Evolutionary conservation across 2,329 filamentous ascomycete species (phyloP).

Genomic region (Alternaria dauci): DNA sequence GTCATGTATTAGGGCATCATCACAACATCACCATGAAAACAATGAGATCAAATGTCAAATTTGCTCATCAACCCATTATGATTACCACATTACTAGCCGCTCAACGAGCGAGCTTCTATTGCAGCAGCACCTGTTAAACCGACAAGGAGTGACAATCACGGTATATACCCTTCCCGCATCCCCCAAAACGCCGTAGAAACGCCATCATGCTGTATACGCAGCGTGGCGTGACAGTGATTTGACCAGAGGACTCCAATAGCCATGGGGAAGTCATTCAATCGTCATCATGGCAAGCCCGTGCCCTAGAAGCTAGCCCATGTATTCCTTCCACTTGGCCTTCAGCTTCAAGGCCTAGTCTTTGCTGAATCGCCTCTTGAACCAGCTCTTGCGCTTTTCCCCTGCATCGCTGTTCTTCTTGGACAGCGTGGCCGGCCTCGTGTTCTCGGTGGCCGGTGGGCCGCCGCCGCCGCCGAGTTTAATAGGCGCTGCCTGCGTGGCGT

Average conservation of each 20-base stretch:
- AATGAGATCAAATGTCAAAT: neutral
- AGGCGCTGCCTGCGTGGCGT: slow-evolving; percentile 32
- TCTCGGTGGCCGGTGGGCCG: slow-evolving; percentile 18
- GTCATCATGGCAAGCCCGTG: slow-evolving; percentile 20
- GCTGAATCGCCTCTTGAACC: slow-evolving; percentile 85
- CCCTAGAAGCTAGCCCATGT: slow-evolving; percentile 5
- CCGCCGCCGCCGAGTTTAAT: slow-evolving; percentile 35
- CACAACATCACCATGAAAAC: neutral
- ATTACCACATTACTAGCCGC: slow-evolving; percentile 35
- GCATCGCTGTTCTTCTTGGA: slow-evolving; percentile 33
- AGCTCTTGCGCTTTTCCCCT: slow-evolving; percentile 79
- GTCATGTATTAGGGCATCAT: neutral
- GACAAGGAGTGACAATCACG: slow-evolving; percentile 29
- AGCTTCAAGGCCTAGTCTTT: slow-evolving; percentile 56
- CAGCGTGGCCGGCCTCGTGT: slow-evolving; percentile 27
- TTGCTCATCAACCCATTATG: slow-evolving; percentile 31
- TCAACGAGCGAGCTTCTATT: slow-evolving; percentile 13
- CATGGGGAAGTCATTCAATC: slow-evolving; percentile 9
- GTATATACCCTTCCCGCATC: slow-evolving; percentile 10
- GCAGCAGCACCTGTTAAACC: slow-evolving; percentile 20
- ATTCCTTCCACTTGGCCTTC: neutral
- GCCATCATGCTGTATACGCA: slow-evolving; percentile 16
- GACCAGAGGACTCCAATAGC: slow-evolving; percentile 12
- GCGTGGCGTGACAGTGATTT: slow-evolving; percentile 15
- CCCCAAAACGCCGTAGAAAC: slow-evolving; percentile 22